Base-by-base conservation (phyloP, 345 rosid species). In the Erodium maritimum region DNA sequence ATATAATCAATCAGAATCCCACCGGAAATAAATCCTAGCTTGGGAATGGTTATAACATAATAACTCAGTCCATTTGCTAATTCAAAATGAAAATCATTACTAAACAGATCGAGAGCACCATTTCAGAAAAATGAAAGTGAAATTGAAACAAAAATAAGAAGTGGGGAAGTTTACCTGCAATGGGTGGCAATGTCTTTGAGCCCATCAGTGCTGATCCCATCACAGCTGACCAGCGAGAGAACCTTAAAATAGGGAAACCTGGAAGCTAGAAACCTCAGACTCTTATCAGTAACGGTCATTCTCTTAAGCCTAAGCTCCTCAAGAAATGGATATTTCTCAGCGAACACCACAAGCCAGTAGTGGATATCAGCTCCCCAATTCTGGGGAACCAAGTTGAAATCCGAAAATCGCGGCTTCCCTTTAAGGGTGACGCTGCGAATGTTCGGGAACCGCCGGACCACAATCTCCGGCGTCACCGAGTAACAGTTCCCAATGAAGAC, bases 401-500 rank as follows among this genome's bases (percentile, higher is more conserved):
- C 91, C 4, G 88, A 73, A 67, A 85, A 85, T 23, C 88, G 68
- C 1, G 91, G 91, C 70, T 82, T 82, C 65, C 91, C 91, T 58
- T 85, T 85, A 22, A 85, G 67, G 18, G 80, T 79, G 22, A 85
- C 78, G 67, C 84, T 69, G 59, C 77, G 67, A 23, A 85, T 77
- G 13, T 62, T 77, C 2, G 84, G 82, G 60, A 85, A 85, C 58
- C 91, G 69, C 18, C 77, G 75, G 5, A 69, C 76, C 5, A 82
- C 73, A 24, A 78, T 80, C 59, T 75, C 80, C 21, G 91, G 86
- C 3, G 86, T 71, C 20, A 85, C 88, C 1, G 91, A 78, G 70
- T 85, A 85, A 53, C 91, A 85, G 81, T 85, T 85, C 0, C 88
- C 88, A 55, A 85, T 82, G 63, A 82, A 82, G 19, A 85, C 80